phyloP scores from a whole-genome alignment of 257 asterid species.

The Ligustrum vulgare region DNA sequence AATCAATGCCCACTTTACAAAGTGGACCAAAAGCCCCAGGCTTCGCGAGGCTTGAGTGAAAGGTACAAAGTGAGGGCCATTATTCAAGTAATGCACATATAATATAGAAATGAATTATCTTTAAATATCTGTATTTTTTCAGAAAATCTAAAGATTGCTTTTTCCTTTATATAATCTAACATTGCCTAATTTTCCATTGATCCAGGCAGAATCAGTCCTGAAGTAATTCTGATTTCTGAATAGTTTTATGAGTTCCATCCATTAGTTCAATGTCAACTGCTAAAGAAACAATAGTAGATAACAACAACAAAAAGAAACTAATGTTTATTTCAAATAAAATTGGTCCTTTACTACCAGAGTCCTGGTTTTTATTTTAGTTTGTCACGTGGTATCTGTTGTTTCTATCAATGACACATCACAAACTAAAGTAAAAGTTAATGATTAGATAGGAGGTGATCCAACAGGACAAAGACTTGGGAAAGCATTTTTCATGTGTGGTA shows the following conservation, averaged over 20 bases:
- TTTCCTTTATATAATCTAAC: background rate
- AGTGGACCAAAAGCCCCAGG: background rate
- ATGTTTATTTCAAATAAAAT: background rate
- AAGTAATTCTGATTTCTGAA: background rate
- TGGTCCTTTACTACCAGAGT: background rate
- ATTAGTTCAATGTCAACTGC: background rate
- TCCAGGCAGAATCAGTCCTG: conserved; percentile 3
- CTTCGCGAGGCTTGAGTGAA: conserved; percentile 7
- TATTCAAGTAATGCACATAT: background rate
- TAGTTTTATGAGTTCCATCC: background rate
- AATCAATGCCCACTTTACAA: background rate
- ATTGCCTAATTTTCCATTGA: background rate
- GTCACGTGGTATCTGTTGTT: background rate
- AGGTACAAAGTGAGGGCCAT: background rate
- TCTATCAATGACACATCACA: background rate
- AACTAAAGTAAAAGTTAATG: background rate
- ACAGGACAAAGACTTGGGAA: background rate
- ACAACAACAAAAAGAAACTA: background rate
- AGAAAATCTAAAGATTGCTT: conserved; percentile 4
- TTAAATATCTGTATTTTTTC: background rate
- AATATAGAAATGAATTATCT: background rate
- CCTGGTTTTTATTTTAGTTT: background rate
- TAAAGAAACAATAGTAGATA: background rate
- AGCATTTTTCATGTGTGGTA: background rate
- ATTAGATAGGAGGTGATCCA: background rate